Evolutionary conservation across 805 yeast species (phyloP).

Genomic region (Jamesozyma spencerorum): DNA sequence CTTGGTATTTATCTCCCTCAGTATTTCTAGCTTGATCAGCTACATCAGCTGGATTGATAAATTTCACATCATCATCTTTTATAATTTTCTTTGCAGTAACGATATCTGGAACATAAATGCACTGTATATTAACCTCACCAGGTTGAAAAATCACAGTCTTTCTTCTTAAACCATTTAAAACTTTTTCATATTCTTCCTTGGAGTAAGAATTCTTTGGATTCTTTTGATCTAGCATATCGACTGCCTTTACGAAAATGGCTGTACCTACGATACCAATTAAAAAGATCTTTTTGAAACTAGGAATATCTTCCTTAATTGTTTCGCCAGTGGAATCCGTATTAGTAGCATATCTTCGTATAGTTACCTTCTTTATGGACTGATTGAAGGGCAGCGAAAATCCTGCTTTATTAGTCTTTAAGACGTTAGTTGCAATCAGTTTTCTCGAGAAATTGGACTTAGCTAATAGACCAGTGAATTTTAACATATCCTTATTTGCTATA

Average conservation of each 20-base stretch:
- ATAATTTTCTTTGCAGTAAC: slow-evolving; percentile 16
- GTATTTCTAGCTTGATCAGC: slow-evolving; percentile 38
- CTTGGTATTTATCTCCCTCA: slow-evolving; percentile 40
- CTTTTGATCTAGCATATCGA: slow-evolving; percentile 30
- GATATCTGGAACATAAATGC: slow-evolving; percentile 24
- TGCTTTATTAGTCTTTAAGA: too few species aligned
- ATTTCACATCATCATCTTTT: slow-evolving; percentile 15
- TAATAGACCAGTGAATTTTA: too few species aligned
- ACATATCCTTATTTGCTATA: too few species aligned
- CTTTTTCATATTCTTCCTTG: slow-evolving; percentile 36
- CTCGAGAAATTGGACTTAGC: too few species aligned
- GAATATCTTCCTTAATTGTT: slow-evolving; percentile 11
- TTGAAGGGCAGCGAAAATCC: neutral
- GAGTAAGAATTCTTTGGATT: slow-evolving; percentile 29
- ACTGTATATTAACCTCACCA: slow-evolving; percentile 36
- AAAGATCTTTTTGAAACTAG: slow-evolving; percentile 34
- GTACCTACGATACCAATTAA: slow-evolving; percentile 40
- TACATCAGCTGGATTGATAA: slow-evolving; percentile 45
- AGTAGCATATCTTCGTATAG: neutral
- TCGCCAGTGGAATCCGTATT: neutral
- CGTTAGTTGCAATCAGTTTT: too few species aligned
- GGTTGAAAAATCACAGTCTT: slow-evolving; percentile 35
- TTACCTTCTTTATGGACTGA: neutral
- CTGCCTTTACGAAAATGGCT: slow-evolving; percentile 33
- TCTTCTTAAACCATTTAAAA: slow-evolving; percentile 43